These are phyloP conservation scores for Cryphonectria naterciae DNA, from an alignment of 2,329 filamentous ascomycete genomes.

Conservation along the genomic window DNA sequence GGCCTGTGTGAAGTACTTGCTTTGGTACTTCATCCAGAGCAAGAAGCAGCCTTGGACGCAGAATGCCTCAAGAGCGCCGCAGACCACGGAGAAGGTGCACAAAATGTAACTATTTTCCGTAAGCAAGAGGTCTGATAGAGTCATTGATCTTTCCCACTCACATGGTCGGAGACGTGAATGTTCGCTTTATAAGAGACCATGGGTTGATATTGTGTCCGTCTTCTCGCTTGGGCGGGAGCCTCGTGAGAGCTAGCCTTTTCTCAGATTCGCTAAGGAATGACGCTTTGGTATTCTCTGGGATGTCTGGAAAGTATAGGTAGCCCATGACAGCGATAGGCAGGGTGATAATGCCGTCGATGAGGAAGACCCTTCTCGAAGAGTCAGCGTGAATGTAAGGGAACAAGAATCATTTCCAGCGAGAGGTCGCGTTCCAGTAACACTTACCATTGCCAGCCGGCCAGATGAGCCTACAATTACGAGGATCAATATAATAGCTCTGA, in stretches of 20 bases:
- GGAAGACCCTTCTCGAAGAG: background rate
- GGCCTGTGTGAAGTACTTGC: slow-evolving; percentile 32
- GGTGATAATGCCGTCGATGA: slow-evolving; percentile 49
- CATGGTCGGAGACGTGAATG: slow-evolving; percentile 36
- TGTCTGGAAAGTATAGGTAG: slow-evolving; percentile 48
- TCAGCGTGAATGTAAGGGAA: background rate
- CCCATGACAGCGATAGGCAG: slow-evolving; percentile 52
- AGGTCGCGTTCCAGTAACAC: background rate
- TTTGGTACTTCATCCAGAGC: slow-evolving; percentile 31
- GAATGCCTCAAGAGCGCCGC: slow-evolving; percentile 41
- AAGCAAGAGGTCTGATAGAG: background rate
- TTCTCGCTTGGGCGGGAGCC: slow-evolving; percentile 38
- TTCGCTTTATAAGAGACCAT: slow-evolving; percentile 36
- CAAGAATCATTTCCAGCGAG: background rate
- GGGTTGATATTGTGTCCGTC: slow-evolving; percentile 42
- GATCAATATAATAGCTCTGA: background rate
- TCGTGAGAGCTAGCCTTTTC: slow-evolving; percentile 34
- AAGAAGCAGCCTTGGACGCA: slow-evolving; percentile 31
- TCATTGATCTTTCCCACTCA: background rate
- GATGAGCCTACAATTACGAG: slow-evolving; percentile 34
- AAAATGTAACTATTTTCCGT: slow-evolving; percentile 38
- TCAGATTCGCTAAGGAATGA: slow-evolving; percentile 41
- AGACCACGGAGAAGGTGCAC: slow-evolving; percentile 43
- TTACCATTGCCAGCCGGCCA: slow-evolving; percentile 50
- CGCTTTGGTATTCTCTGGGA: slow-evolving; percentile 45